These are phyloP conservation scores for Phytophthora quininea DNA, from an alignment of 352 stramenopile genomes.

Conservation along the genomic window DNA sequence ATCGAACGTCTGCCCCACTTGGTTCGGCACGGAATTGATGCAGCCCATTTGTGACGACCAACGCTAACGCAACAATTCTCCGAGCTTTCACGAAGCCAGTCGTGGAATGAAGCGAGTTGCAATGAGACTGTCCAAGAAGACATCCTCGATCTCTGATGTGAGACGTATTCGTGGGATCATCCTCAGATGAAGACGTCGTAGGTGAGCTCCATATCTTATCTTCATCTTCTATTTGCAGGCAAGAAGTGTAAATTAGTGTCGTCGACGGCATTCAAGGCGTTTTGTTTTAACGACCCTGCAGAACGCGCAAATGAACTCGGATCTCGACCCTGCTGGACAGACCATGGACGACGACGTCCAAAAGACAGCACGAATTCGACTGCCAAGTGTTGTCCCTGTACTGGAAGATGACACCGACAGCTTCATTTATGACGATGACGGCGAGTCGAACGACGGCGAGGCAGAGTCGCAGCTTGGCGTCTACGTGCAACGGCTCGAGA, in stretches of 20 bases:
- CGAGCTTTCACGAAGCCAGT: slow-evolving; percentile 27
- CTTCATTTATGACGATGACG: slow-evolving; percentile 40
- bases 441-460: slow-evolving; percentile 31
- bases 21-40: slow-evolving; percentile 63
- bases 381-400: slow-evolving; percentile 26
- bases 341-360: slow-evolving; percentile 21
- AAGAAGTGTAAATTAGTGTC: no score
- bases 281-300: no score
- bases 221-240: slow-evolving; percentile 20
- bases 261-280: no score
- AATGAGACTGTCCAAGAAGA: neutral
- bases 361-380: slow-evolving; percentile 18
- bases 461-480: slow-evolving; percentile 45
- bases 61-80: slow-evolving; percentile 4
- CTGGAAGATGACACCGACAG: slow-evolving; percentile 37
- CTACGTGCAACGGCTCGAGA: slow-evolving; percentile 61
- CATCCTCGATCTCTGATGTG: slow-evolving; percentile 28
- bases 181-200: slow-evolving; percentile 18
- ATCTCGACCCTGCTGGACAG: neutral
- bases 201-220: neutral
- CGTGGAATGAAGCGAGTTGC: neutral
- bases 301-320: slow-evolving; percentile 15
- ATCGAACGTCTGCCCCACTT: slow-evolving; percentile 53
- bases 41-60: slow-evolving; percentile 50
- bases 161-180: slow-evolving; percentile 17